Conservation (phyloP, 2,329 filamentous ascomycete species). For the Aspergillus sclerotialis region DNA sequence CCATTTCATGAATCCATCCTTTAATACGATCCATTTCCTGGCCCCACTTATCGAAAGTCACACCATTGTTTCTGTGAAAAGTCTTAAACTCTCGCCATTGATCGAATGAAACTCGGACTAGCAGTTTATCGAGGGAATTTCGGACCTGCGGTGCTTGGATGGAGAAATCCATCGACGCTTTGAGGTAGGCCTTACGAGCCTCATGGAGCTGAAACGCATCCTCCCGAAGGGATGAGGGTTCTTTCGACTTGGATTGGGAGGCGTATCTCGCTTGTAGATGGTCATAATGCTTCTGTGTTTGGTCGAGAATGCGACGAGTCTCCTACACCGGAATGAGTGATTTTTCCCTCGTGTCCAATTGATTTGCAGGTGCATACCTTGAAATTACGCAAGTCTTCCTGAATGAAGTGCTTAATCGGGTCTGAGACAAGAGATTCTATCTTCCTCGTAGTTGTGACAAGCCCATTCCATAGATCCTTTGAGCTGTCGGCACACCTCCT, state of each 20-base stretch:
- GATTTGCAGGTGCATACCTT: slow-evolving; percentile 43
- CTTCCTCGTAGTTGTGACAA: slow-evolving; percentile 66
- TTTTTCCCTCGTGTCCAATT: slow-evolving; percentile 2
- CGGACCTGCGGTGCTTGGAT: slow-evolving; percentile 80
- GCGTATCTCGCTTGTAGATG: slow-evolving; percentile 73
- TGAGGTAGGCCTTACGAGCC: slow-evolving; percentile 81
- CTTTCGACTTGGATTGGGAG: slow-evolving; percentile 83
- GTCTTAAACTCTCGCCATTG: slow-evolving; percentile 80
- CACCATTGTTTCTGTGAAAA: slow-evolving; percentile 58
- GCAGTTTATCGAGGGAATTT: slow-evolving; percentile 72
- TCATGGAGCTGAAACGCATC: slow-evolving; percentile 96
- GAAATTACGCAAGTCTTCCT: slow-evolving; percentile 73
- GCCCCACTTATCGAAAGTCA: slow-evolving; percentile 58
- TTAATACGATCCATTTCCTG: slow-evolving; percentile 84
- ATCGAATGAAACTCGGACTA: slow-evolving; percentile 78
- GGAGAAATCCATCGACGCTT: slow-evolving; percentile 89
- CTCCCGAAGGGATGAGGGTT: slow-evolving; percentile 81
- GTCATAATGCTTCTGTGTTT: slow-evolving; percentile 78
- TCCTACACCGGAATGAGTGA: slow-evolving; percentile 43
- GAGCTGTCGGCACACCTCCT: slow-evolving; percentile 78
- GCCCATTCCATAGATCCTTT: slow-evolving; percentile 77
- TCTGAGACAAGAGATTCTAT: slow-evolving; percentile 73
- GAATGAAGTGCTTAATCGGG: slow-evolving; percentile 71
- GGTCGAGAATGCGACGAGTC: slow-evolving; percentile 65
- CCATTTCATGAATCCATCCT: slow-evolving; percentile 93